Conservation (phyloP, 1,284 basidiomycete genomes). For the Coriolopsis trogii region DNA sequence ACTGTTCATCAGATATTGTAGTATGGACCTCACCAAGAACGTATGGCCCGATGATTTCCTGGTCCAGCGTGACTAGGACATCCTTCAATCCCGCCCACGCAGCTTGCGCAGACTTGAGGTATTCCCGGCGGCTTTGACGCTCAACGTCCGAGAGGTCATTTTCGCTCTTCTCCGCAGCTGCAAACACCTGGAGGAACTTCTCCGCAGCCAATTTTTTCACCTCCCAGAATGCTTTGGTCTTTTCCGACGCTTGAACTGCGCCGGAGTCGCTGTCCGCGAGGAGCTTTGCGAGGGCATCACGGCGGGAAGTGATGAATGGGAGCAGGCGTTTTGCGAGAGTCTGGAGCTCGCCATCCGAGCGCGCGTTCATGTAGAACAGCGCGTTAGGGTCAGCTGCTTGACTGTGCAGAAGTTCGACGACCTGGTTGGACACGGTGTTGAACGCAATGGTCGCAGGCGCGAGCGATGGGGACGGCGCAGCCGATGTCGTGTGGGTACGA, state of each 20-base stretch:
- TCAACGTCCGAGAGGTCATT: constrained; percentile 38
- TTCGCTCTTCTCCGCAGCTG: constrained; percentile 45
- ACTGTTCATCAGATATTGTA: neutral
- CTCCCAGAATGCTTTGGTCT: constrained; percentile 61
- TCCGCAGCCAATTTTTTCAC: constrained; percentile 53
- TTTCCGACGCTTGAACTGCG: constrained; percentile 56
- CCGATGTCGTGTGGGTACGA: constrained; percentile 67
- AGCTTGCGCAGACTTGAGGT: constrained; percentile 36
- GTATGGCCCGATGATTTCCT: constrained; percentile 72
- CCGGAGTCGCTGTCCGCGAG: constrained; percentile 52
- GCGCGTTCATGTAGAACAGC: constrained; percentile 54
- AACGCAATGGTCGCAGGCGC: constrained; percentile 83
- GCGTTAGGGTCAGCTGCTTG: constrained; percentile 54
- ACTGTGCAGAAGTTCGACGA: constrained; percentile 71
- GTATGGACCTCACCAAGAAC: constrained; percentile 56
- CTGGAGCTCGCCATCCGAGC: constrained; percentile 48
- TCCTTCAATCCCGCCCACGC: constrained; percentile 51
- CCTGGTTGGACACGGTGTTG: constrained; percentile 53
- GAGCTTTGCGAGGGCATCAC: constrained; percentile 56
- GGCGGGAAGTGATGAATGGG: constrained; percentile 52
- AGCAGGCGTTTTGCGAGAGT: constrained; percentile 42
- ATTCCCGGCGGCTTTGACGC: constrained; percentile 37
- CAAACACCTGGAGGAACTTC: constrained; percentile 47
- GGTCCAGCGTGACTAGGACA: constrained; percentile 50
- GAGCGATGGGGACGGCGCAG: constrained; percentile 75